Percentiles rank a stretch among this genome's conserved stretches.
These are phyloP conservation scores for Podaxis sp. DNA, from an alignment of 768 basidiomycete genomes.

Conservation along the genomic window DNA sequence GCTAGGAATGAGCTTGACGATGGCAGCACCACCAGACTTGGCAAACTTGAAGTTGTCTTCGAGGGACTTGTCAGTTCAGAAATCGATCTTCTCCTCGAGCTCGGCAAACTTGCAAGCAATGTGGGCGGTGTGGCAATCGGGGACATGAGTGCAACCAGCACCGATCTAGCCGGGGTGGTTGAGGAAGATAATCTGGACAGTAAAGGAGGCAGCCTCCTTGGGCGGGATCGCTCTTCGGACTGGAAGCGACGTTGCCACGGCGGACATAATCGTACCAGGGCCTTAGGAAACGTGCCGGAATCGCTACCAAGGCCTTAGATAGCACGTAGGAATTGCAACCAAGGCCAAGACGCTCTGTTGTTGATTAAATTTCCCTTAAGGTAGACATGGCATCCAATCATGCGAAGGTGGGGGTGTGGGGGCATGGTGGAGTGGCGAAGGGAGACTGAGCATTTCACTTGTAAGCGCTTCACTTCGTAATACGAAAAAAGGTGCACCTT, in stretches of 20 bases:
- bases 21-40: slow-evolving; percentile 99
- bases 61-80: slow-evolving; percentile 92
- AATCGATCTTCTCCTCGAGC: slow-evolving; percentile 99
- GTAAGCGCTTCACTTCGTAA: too few relatives aligned
- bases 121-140: slow-evolving; percentile 99
- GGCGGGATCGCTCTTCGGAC: slow-evolving; percentile 99
- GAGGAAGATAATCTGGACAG: slow-evolving; percentile 99
- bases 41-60: slow-evolving; percentile 93
- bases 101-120: slow-evolving; percentile 99
- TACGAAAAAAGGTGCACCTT: too few relatives aligned
- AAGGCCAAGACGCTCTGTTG: too few relatives aligned
- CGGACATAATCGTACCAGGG: slow-evolving; percentile 62
- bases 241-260: slow-evolving; percentile 98
- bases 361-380: too few relatives aligned
- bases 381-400: too few relatives aligned
- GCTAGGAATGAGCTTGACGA: slow-evolving; percentile 93
- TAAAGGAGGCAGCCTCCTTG: slow-evolving; percentile 99
- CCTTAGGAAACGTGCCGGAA: too few relatives aligned
- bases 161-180: slow-evolving; percentile 99
- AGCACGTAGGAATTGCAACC: too few relatives aligned
- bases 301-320: too few relatives aligned
- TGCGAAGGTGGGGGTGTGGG: too few relatives aligned
- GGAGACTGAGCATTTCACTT: too few relatives aligned
- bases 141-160: slow-evolving; percentile 97
- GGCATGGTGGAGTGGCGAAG: too few relatives aligned